Evolutionary conservation across 495 filamentous ascomycete genomes (phyloP), one percentile per base, ranked within the genome.

Genomic region (Penicillium egyptiacum): DNA sequence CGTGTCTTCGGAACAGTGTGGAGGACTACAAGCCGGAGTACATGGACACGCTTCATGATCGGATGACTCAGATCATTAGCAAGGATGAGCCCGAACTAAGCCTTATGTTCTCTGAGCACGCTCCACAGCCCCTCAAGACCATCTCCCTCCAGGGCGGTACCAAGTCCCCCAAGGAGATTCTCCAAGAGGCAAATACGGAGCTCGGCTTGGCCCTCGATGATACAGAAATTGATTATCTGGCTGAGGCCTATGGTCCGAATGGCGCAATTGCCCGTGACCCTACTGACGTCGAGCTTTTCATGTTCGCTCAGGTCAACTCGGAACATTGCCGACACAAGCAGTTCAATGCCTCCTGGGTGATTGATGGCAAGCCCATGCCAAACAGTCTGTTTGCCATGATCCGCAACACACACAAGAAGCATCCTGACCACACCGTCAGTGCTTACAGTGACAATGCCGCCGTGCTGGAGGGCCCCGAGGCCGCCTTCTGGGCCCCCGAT

Each of bases 361-460:
- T 98, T 64, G 92, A 98, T 75, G 92, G 91, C 45, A 76, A 88
- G 58, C 74, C 80, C 59, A 94, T 90, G 80, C 80, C 83, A 11
- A 77, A 84, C 65, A 90, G 86, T 49, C 83, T 98, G 8, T 98
- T 98, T 63, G 84, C 83, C 40, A 97, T 98, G 94, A 98, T 98
- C 60, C 82, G 88, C 40, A 94, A 96, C 65, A 98, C 94, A 6
- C 90, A 98, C 73, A 84, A 88, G 65, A 76, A 79, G 52, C 84
- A 89, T 51, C 90, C 91, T 0, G 75, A 87, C 10, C 84, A 85
- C 69, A 94, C 91, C 11, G 81, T 98, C 26, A 97, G 92, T 37
- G 95, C 94, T 9, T 98, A 98, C 68, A 96, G 90, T 58, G 94
- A 98, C 69, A 98, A 98, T 71, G 94, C 94, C 31, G 93, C 94